These are phyloP conservation scores for Populus alba DNA, from an alignment of 345 rosid species.

Conservation along the genomic window DNA sequence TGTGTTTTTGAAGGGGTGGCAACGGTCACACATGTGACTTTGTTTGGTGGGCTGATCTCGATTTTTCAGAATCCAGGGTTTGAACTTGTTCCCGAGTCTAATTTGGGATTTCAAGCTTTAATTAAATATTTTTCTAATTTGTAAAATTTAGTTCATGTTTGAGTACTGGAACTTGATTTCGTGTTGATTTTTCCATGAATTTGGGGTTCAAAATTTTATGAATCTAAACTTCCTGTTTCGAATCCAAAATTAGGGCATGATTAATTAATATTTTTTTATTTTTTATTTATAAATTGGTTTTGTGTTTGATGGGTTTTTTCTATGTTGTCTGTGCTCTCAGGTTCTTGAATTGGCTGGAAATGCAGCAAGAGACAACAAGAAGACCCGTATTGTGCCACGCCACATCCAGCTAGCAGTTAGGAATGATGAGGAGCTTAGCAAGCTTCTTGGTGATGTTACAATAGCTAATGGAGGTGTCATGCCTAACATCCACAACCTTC, in stretches of 20 bases:
- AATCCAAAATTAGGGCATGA: background rate
- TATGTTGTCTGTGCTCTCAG: conserved; percentile 18
- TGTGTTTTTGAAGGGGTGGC: background rate
- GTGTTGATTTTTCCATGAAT: background rate
- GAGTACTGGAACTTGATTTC: background rate
- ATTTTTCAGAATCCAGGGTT: background rate
- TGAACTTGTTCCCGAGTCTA: background rate
- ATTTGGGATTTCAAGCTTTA: background rate
- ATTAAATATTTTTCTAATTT: background rate
- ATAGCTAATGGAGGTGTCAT: conserved; percentile 95
- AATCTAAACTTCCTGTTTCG: background rate
- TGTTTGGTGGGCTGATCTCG: background rate
- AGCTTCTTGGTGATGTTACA: conserved; percentile 89
- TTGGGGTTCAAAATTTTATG: no score
- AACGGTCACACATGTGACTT: background rate
- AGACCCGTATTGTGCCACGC: conserved; percentile 85
- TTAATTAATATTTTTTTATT: background rate
- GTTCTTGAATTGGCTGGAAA: conserved; percentile 91
- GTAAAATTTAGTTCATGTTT: no score
- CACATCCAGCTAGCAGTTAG: conserved; percentile 88
- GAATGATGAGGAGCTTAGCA: conserved; percentile 94
- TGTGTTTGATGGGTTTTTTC: background rate
- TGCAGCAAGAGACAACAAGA: conserved; percentile 90
- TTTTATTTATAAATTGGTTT: background rate
- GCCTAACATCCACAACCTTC: conserved; percentile 95